Percentiles rank a stretch among this genome's conserved stretches.
These are phyloP conservation scores for Gossypioides kirkii DNA, from an alignment of 345 rosid genomes.

Conservation along the genomic window DNA sequence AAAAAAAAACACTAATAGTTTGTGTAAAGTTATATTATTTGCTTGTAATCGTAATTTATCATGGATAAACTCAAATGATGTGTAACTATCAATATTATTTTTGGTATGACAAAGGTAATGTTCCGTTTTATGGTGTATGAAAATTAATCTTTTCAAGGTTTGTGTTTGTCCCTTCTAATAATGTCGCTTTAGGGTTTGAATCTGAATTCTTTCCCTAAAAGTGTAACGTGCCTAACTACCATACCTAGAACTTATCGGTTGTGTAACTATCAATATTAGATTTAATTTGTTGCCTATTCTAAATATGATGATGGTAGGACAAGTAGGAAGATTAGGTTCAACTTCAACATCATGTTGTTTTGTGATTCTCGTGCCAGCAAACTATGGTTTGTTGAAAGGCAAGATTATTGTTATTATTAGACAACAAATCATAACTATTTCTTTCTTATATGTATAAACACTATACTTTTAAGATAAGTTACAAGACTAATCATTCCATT, in stretches of 20 bases:
- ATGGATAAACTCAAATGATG: not conserved
- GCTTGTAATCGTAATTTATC: slow-evolving; percentile 4
- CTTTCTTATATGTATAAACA: not conserved
- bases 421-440: not conserved
- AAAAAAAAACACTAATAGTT: no score
- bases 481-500: not conserved
- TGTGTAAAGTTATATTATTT: slow-evolving; percentile 7
- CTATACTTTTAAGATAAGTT: not conserved
- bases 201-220: no score
- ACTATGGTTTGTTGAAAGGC: not conserved
- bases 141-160: no score
- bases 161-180: no score
- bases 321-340: not conserved
- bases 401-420: not conserved
- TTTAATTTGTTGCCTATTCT: not conserved
- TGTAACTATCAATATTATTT: not conserved
- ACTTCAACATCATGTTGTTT: not conserved
- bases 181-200: no score
- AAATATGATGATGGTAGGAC: not conserved
- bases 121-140: no score
- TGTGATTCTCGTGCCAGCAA: not conserved
- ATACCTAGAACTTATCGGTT: no score
- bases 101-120: no score
- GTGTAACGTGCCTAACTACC: no score
- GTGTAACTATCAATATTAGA: no score